Conservation (phyloP, 768 basidiomycete genomes). For the Mycena galopus region DNA sequence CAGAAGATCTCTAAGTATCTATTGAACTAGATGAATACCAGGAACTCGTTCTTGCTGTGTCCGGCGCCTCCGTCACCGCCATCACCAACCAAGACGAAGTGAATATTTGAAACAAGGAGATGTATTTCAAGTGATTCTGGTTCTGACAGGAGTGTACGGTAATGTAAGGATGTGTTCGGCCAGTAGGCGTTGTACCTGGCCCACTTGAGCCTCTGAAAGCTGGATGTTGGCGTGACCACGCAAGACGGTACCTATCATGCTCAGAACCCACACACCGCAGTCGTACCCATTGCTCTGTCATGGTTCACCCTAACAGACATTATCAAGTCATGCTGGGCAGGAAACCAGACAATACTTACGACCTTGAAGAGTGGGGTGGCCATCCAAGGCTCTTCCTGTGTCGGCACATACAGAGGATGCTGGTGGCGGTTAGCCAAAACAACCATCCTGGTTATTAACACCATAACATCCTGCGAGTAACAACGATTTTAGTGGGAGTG, state of each 20-base stretch:
- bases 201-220: neutral
- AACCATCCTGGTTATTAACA: neutral
- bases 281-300: neutral
- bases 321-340: neutral
- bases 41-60: too few relatives aligned
- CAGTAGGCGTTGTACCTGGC: neutral
- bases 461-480: neutral
- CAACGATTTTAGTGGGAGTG: too few relatives aligned
- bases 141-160: too few relatives aligned
- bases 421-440: neutral
- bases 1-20: too few relatives aligned
- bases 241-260: neutral
- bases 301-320: neutral
- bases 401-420: neutral
- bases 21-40: too few relatives aligned
- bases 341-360: neutral
- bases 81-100: too few relatives aligned
- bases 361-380: neutral
- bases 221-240: too few relatives aligned
- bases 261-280: neutral
- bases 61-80: too few relatives aligned
- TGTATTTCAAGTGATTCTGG: too few relatives aligned
- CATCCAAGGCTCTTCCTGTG: neutral
- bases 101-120: too few relatives aligned
- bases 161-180: too few relatives aligned